Conservation (phyloP, 345 rosid species). For the Moricandia moricandioides region DNA sequence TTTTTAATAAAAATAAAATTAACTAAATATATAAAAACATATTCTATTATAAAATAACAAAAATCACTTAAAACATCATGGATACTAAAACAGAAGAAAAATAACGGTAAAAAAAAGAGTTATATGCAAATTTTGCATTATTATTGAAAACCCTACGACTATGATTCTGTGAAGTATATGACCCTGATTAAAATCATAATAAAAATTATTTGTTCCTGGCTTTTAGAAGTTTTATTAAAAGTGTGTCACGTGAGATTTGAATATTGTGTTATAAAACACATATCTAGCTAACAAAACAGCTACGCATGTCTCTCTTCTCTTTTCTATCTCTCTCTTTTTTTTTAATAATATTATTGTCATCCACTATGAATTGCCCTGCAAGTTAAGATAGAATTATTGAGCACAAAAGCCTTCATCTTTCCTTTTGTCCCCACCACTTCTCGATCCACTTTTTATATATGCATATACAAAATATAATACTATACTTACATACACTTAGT, state of each 20-base stretch:
- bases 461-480: background rate
- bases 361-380: constrained; percentile 32
- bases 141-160: background rate
- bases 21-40: too few relatives aligned
- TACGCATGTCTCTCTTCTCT: background rate
- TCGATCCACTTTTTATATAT: constrained; percentile 12
- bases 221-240: background rate
- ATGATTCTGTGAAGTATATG: background rate
- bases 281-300: background rate
- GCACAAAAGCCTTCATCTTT: constrained; percentile 28
- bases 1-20: too few relatives aligned
- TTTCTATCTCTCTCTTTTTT: background rate
- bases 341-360: background rate
- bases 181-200: background rate
- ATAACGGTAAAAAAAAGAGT: background rate
- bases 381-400: constrained; percentile 36
- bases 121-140: background rate
- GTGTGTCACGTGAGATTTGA: too few relatives aligned
- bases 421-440: constrained; percentile 38
- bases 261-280: too few relatives aligned
- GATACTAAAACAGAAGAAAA: too few relatives aligned
- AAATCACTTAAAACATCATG: too few relatives aligned
- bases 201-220: background rate
- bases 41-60: too few relatives aligned
- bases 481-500: background rate